Conservation (phyloP, 2,329 filamentous ascomycete genomes). For the Torrubiella hemipterigena region DNA sequence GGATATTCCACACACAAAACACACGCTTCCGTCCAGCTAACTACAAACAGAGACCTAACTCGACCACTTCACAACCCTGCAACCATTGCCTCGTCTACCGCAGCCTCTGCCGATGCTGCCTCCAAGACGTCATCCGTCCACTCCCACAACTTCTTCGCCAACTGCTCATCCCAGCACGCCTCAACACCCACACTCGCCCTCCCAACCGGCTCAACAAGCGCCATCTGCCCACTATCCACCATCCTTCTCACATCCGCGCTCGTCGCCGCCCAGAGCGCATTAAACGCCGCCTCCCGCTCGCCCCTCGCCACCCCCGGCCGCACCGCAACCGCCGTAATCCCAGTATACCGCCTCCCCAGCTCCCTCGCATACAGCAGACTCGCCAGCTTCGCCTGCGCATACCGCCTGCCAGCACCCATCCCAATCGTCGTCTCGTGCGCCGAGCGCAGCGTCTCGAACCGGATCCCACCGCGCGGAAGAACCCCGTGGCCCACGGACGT, state of each 20-base stretch:
- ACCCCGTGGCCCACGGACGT: slow-evolving; percentile 15
- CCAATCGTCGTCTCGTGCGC: slow-evolving; percentile 13
- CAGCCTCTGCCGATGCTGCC: no score
- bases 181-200: slow-evolving; percentile 10
- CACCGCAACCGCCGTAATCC: slow-evolving; percentile 29
- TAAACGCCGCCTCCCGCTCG: slow-evolving; percentile 13
- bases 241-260: slow-evolving; percentile 8
- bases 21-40: no score
- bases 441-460: slow-evolving; percentile 15
- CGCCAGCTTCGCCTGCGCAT: slow-evolving; percentile 37
- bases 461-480: slow-evolving; percentile 15
- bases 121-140: slow-evolving; percentile 25
- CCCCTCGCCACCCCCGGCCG: slow-evolving; percentile 33
- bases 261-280: slow-evolving; percentile 19
- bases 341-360: slow-evolving; percentile 28
- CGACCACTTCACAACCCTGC: no score
- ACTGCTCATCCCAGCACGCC: slow-evolving; percentile 13
- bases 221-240: slow-evolving; percentile 8
- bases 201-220: slow-evolving; percentile 17
- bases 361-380: slow-evolving; percentile 34
- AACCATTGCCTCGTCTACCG: no score
- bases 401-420: slow-evolving; percentile 28
- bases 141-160: slow-evolving; percentile 23
- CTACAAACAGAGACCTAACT: no score
- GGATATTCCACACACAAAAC: no score